Base-by-base conservation (phyloP, 192 early-diverging fungal species). In the Dissophora ornata region DNA sequence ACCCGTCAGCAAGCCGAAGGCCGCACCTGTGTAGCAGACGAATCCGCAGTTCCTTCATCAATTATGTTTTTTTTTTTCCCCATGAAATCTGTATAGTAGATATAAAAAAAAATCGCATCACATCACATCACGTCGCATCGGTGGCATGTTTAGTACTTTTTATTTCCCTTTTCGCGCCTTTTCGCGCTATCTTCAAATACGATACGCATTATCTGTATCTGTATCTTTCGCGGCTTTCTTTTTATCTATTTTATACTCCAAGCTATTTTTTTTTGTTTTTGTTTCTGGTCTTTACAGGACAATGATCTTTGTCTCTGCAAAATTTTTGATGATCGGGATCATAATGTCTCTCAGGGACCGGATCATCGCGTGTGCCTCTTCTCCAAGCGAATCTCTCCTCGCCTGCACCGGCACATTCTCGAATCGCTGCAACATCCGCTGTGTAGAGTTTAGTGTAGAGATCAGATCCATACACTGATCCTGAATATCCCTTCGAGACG, bases 281-380 rank as follows among this genome's bases (percentile, higher is more conserved):
- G 12, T 28, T 33, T 22, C 41, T 4, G 53, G 24, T 48, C 15
- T 50, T 54, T 53, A 69, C 34, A 63, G 69, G 18, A 62, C 28
- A 32, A 57, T 67, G 33, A 77, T 62, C 65, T 77, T 77, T 33
- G 64, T 57, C 28, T 77, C 57, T 30, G 53, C 59, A 62, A 77
- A 77, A 24, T 77, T 61, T 58, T 77, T 77, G 29, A 77, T 53
- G 25, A 77, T 64, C 1, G 73, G 73, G 22, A 77, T 77, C 73
- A 77, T 67, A 8, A 13, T 47, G n/a, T 67, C 64, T 16, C 73
- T 25, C 34, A 77, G 16, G 4, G 64, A 55, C 46, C 57, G 51
- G 38, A 77, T 65, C 46, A 67, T 57, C 22, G 22, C 52, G 18
- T 57, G 42, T 7, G 63, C 64, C 45, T 67, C 73, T 21, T n/a